A percentile compares a stretch with the other conserved stretches of the same genome.
Evolutionary conservation across 2,329 filamentous ascomycete genomes (phyloP).

Genomic region (Penicillium sp.): DNA sequence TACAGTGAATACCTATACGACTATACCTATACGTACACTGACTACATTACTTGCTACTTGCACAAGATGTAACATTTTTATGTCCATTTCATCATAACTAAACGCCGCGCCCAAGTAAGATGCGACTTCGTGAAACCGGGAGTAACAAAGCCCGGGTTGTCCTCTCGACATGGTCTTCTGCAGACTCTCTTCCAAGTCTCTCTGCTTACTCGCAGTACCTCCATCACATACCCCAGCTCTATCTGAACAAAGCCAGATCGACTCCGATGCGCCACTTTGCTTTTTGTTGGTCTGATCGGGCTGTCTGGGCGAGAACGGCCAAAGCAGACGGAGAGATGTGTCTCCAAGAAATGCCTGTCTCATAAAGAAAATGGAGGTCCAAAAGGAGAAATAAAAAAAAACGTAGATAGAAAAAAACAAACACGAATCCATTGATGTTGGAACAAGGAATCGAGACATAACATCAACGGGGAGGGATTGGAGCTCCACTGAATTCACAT

Average conservation of each 20-base stretch:
- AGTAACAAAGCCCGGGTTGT: constrained; percentile 3
- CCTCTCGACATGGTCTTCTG: constrained; percentile 8
- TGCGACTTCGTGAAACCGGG: constrained; percentile 31
- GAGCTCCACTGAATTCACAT: constrained; percentile 23
- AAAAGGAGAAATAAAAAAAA: constrained; percentile 17
- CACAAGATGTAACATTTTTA: constrained; percentile 25
- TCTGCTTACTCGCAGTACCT: constrained; percentile 13
- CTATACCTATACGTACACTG: background rate
- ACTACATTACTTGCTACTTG: background rate
- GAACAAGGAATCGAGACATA: constrained; percentile 20
- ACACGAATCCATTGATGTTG: constrained; percentile 17
- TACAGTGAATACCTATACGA: too few relatives aligned
- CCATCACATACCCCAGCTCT: constrained; percentile 9
- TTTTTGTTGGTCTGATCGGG: constrained; percentile 14
- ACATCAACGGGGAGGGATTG: constrained; percentile 16
- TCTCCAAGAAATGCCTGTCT: constrained; percentile 14
- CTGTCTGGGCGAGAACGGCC: constrained; percentile 5
- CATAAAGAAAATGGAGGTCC: constrained; percentile 13
- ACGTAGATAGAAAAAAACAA: constrained; percentile 19
- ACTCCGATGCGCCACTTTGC: constrained; percentile 38
- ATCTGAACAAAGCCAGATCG: constrained; percentile 30
- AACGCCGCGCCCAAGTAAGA: constrained; percentile 28
- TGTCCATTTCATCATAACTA: constrained; percentile 38
- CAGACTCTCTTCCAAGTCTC: constrained; percentile 5
- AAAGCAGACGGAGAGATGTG: constrained; percentile 7